A percentile compares a stretch with the other conserved stretches of the same genome.
phyloP scores from a whole-genome alignment of 148 eudicot species.

The Hydrangea macrophylla region DNA sequence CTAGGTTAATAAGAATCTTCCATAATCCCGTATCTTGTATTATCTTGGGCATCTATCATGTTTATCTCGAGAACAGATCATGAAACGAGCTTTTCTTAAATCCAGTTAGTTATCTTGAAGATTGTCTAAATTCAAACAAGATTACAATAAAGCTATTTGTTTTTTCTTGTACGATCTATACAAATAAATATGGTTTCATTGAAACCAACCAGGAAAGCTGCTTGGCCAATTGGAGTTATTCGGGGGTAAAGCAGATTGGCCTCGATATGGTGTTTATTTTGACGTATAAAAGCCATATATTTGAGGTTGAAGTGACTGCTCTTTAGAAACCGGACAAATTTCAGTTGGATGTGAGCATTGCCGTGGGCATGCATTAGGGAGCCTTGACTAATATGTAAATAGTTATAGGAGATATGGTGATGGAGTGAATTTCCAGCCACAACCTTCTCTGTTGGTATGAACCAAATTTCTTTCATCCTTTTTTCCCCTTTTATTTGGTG shows the following conservation, averaged over 20 bases:
- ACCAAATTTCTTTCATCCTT: background rate
- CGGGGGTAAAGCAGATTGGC: background rate
- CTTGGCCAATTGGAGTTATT: background rate
- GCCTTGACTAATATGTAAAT: background rate
- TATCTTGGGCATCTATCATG: background rate
- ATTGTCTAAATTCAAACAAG: no score
- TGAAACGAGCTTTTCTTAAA: background rate
- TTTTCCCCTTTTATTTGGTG: background rate
- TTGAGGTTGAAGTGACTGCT: background rate
- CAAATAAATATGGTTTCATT: background rate
- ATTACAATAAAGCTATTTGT: conserved; percentile 1
- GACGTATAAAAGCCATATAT: no score
- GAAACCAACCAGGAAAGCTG: background rate
- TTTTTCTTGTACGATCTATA: background rate
- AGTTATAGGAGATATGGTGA: background rate
- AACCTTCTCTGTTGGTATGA: background rate
- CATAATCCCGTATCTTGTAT: background rate
- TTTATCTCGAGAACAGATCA: background rate
- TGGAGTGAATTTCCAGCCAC: background rate
- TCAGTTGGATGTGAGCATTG: background rate
- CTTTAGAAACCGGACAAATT: background rate
- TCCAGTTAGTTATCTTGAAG: background rate
- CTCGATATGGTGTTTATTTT: no score
- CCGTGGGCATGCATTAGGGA: no score
- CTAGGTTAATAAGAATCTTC: background rate